Base-by-base conservation (phyloP, 2,329 filamentous ascomycete species). In the Venturiaceae sp. region DNA sequence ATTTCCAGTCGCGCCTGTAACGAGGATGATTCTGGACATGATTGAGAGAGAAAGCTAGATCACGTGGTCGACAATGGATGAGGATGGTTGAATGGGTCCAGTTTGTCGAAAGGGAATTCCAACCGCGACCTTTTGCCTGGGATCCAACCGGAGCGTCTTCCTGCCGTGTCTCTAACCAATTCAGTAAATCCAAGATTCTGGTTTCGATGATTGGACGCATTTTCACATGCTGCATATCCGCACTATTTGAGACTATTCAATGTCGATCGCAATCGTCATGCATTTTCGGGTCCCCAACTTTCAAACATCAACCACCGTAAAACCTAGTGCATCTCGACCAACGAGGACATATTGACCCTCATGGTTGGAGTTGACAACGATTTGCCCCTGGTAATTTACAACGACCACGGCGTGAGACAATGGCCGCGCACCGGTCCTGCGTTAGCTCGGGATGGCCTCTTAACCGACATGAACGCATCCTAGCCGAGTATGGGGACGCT, bases 1-100 rank as follows among this genome's bases (percentile, higher is more conserved):
- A 59, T 77, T 75, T 56, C 75, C 74, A 1, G 75, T 77, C 2
- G 73, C 74, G 53, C 75, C 75, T 23, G 74, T 75, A 52, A 77
- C 67, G 57, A 77, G 68, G 21, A 77, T 68, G 28, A 67, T 64
- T 64, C 74, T 65, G 1, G 75, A 63, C 62, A 83, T 74, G 58
- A 3, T 50, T 16, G 11, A 32, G n/a, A n/a, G 30, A 5, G 33
- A 30, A 54, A 30, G 52, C n/a, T 54, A n/a, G 16, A 54, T 54
- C 52, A 54, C 52, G 52, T 54, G 52, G 41, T 46, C 26, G 41
- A n/a, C n/a, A n/a, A n/a, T n/a, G n/a, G 41, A 26, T 28, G 37
- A 39, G 5, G 14, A 39, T 39, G 2, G 41, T 46, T 46, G 19
- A 26, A 13, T 28, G 3, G 19, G 23, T 8, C 3, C 2, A 50